A percentile compares a stretch with the other conserved stretches of the same genome.
Evolutionary conservation across 2,329 filamentous ascomycete species (phyloP).

Genomic region (Penicillium capsulatum): DNA sequence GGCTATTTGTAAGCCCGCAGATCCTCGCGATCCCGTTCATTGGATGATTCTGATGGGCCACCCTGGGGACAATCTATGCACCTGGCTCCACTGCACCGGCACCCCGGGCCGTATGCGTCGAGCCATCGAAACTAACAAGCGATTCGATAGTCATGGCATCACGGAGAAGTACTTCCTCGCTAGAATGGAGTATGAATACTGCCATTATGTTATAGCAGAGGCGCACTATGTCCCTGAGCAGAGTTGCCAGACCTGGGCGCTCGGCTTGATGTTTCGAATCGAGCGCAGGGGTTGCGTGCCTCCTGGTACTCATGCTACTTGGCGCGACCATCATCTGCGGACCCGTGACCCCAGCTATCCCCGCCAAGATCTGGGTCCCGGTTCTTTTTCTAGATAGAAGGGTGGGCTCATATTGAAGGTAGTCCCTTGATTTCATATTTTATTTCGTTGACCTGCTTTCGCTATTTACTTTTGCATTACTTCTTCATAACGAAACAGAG

Average conservation of each 20-base stretch:
- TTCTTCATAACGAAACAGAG: no score
- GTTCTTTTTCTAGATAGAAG: not conserved
- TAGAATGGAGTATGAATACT: no score
- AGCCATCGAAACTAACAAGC: slow-evolving; percentile 1
- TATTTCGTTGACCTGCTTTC: no score
- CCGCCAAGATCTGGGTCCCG: not conserved
- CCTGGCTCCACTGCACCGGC: slow-evolving; percentile 1
- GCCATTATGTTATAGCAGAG: no score
- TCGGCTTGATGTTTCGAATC: slow-evolving; percentile 2
- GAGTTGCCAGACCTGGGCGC: slow-evolving; percentile 4
- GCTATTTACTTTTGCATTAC: no score
- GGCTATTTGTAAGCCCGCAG: not conserved
- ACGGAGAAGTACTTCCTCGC: not conserved
- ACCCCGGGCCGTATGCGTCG: not conserved
- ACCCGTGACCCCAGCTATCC: not conserved
- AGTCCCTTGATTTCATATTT: no score
- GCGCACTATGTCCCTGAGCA: slow-evolving; percentile 6
- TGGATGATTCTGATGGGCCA: slow-evolving; percentile 6
- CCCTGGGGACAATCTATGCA: slow-evolving; percentile 1
- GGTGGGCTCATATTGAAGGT: no score
- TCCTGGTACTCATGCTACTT: not conserved
- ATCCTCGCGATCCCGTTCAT: not conserved
- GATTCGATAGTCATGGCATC: slow-evolving; percentile 3
- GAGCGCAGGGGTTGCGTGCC: not conserved
- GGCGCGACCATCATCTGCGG: not conserved